These are phyloP conservation scores for Colletotrichum sp. DNA, from an alignment of 2,329 filamentous ascomycete genomes.

Conservation along the genomic window DNA sequence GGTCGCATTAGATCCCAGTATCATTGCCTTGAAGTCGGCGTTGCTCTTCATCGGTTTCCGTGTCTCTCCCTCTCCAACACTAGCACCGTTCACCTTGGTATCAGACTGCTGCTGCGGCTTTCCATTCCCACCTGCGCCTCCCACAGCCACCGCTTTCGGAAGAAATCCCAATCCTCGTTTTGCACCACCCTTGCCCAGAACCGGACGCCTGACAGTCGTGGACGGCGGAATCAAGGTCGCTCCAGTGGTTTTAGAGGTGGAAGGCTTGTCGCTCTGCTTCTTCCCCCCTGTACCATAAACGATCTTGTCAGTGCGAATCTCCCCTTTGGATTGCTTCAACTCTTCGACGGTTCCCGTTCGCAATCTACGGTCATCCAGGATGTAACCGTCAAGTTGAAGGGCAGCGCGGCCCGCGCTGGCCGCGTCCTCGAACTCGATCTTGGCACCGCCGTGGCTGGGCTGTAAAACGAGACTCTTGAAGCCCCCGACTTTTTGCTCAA, in stretches of 20 bases:
- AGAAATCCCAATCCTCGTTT: slow-evolving; percentile 51
- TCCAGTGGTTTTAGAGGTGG: slow-evolving; percentile 27
- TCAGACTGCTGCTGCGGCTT: slow-evolving; percentile 4
- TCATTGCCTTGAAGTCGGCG: slow-evolving; percentile 63
- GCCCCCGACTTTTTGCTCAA: slow-evolving; percentile 68
- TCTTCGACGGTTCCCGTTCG: slow-evolving; percentile 60
- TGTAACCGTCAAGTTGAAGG: slow-evolving; percentile 60
- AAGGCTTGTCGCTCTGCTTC: slow-evolving; percentile 24
- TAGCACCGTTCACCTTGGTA: slow-evolving; percentile 29
- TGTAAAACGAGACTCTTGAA: slow-evolving; percentile 80
- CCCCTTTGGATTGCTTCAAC: slow-evolving; percentile 55
- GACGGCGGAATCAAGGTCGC: slow-evolving; percentile 49
- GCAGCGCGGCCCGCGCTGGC: slow-evolving; percentile 75
- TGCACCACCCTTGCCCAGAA: slow-evolving; percentile 39
- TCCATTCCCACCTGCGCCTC: background rate
- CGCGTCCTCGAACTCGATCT: slow-evolving; percentile 79
- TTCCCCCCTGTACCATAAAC: slow-evolving; percentile 36
- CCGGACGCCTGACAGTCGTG: slow-evolving; percentile 45
- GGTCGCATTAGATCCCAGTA: slow-evolving; percentile 32
- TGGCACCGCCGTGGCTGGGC: slow-evolving; percentile 82
- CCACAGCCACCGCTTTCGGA: slow-evolving; percentile 27
- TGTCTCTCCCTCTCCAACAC: slow-evolving; percentile 22
- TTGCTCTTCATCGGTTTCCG: slow-evolving; percentile 52
- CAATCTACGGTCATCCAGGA: slow-evolving; percentile 59
- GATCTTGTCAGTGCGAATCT: slow-evolving; percentile 46